phyloP scores from a whole-genome alignment of 108 stramenopile genomes.

The Poteriospumella lacustris region DNA sequence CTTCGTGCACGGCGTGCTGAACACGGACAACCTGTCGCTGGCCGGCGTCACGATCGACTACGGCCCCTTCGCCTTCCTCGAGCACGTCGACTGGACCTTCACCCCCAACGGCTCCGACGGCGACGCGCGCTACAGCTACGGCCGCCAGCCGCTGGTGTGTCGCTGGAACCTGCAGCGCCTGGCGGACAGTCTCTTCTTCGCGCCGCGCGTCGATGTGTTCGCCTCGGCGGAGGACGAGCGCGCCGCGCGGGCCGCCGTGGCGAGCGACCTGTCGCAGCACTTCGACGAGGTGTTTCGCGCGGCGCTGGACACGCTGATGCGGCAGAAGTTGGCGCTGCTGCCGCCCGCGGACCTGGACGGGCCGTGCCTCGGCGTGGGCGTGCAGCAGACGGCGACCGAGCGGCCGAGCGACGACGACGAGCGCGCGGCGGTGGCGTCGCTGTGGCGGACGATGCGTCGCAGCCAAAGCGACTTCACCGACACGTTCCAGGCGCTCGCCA shows the following conservation, averaged over 20 bases:
- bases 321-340: neutral
- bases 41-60: slow-evolving; percentile 32
- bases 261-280: neutral
- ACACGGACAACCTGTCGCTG: slow-evolving; percentile 45
- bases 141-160: neutral
- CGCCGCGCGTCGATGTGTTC: no score
- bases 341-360: neutral
- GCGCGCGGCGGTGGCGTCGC: neutral
- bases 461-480: neutral
- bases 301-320: neutral
- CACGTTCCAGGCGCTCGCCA: neutral
- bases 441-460: neutral
- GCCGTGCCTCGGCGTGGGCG: neutral
- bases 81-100: neutral
- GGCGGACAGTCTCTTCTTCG: no score
- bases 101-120: slow-evolving; percentile 23
- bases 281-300: neutral
- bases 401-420: neutral
- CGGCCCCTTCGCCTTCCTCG: slow-evolving; percentile 24
- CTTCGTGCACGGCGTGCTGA: slow-evolving; percentile 45
- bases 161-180: slow-evolving; percentile 22
- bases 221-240: neutral
- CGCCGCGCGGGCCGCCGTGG: neutral
- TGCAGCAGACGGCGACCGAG: neutral
- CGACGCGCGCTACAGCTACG: neutral